Evolutionary conservation across 129 eudicot genomes (phyloP), one percentile per base, ranked within the genome.

Genomic region (Flaveria ramosissima): DNA sequence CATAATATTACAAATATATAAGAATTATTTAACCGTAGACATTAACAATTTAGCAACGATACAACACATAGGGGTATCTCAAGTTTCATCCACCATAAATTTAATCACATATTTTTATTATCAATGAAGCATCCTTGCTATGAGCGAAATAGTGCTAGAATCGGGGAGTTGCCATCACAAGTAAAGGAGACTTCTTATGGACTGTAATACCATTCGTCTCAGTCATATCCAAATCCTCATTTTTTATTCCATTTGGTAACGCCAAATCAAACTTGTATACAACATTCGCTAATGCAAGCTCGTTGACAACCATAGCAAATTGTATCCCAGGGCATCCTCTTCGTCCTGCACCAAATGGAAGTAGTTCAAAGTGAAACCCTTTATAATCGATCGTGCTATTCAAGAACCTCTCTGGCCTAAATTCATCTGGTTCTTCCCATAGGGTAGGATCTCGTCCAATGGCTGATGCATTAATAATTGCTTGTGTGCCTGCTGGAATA

Each of bases 321-420:
- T 73, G 26, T 27, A 80, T 77, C 0, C 97, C 97, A 8, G 97
- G 96, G 39, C 97, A 92, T 1, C 85, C 86, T 75, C 84, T 66
- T 80, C 84, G 62, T 24, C 84, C 84, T 6, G 74, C 76, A 30
- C 85, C 85, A 71, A 82, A 82, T 5, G 81, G 85, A 26, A 82
- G 68, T 4, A 82, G 16, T 68, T 82, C 82, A 73, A 71, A 82
- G 67, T 82, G 74, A 46, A 42, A 46, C 77, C 85, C 85, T 50
- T 78, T 76, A 66, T 50, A 64, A 23, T 82, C 78, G 0, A 27
- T 53, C 3, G 26, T 2, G 19, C 15, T 48, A 17, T 70, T 67
- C 74, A 68, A 27, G 53, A 81, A 84, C 64, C 88, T 81, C 26
- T 80, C 82, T 6, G 85, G 85, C 30, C 61, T 27, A 63, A 84